Conservation (phyloP, 306 rosid genomes). For the Acacia confusa region DNA sequence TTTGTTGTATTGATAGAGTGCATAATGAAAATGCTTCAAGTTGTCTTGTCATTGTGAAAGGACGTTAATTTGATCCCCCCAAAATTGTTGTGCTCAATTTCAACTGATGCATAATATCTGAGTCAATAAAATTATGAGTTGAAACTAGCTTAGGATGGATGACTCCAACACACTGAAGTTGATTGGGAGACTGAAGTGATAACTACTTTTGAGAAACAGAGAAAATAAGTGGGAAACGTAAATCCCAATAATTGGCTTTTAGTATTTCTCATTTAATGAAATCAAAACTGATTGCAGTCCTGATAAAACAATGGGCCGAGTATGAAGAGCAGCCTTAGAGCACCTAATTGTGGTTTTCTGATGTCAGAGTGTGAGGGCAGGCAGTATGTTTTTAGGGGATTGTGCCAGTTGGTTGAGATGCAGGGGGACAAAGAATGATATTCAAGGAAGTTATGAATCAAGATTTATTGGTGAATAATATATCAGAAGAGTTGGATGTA, state of each 20-base stretch:
- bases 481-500: background rate
- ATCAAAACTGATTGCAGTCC: conserved; percentile 17
- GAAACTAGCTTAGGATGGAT: background rate
- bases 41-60: background rate
- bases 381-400: background rate
- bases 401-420: background rate
- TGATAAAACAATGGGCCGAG: background rate
- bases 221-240: background rate
- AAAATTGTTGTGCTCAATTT: background rate
- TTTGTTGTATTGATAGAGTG: conserved; percentile 19
- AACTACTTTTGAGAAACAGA: background rate
- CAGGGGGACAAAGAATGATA: background rate
- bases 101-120: background rate
- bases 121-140: too few relatives aligned
- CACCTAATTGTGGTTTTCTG: background rate
- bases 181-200: background rate
- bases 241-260: background rate
- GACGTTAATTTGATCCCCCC: background rate
- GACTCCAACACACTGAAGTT: background rate
- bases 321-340: background rate
- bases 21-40: conserved; percentile 1
- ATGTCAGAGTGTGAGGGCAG: background rate
- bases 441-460: background rate
- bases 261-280: background rate
- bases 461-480: background rate